Conservation (phyloP, 192 early-diverging fungal genomes). For the Chytriomyces sp. region DNA sequence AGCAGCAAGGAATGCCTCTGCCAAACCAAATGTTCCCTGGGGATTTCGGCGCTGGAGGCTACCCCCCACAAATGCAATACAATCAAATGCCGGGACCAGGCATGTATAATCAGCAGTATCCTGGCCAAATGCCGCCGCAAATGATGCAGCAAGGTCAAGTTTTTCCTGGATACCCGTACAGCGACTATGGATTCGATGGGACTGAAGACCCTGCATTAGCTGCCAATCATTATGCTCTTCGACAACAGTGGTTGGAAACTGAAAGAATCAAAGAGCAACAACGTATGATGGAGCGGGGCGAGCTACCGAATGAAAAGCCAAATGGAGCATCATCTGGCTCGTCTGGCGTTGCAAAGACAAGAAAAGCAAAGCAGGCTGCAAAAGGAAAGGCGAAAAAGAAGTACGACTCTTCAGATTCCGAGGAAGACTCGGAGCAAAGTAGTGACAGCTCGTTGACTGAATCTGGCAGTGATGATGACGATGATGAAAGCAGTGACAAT, state of each 20-base stretch:
- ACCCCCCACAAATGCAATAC: background rate
- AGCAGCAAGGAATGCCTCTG: background rate
- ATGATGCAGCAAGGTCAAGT: background rate
- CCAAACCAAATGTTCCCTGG: background rate
- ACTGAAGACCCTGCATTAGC: slow-evolving; percentile 26
- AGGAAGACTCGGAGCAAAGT: background rate
- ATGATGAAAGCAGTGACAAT: background rate
- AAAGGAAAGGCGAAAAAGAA: background rate
- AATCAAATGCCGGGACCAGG: slow-evolving; percentile 1
- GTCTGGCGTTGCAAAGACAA: background rate
- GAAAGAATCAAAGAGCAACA: slow-evolving; percentile 32
- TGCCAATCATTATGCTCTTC: slow-evolving; percentile 17
- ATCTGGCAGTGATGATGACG: slow-evolving; percentile 14
- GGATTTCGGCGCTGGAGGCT: background rate
- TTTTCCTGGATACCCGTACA: slow-evolving; percentile 22
- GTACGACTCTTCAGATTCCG: slow-evolving; percentile 24
- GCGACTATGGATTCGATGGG: slow-evolving; percentile 27
- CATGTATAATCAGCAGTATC: slow-evolving; percentile 6
- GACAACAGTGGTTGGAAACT: slow-evolving; percentile 29
- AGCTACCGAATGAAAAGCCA: background rate
- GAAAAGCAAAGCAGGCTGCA: background rate
- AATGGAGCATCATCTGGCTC: background rate
- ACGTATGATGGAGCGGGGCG: slow-evolving; percentile 32
- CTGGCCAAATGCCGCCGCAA: background rate
- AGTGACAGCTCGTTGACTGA: slow-evolving; percentile 11